Evolutionary conservation across 345 rosid species (phyloP), one percentile per base, ranked within the genome.

Genomic region (Punica granatum): DNA sequence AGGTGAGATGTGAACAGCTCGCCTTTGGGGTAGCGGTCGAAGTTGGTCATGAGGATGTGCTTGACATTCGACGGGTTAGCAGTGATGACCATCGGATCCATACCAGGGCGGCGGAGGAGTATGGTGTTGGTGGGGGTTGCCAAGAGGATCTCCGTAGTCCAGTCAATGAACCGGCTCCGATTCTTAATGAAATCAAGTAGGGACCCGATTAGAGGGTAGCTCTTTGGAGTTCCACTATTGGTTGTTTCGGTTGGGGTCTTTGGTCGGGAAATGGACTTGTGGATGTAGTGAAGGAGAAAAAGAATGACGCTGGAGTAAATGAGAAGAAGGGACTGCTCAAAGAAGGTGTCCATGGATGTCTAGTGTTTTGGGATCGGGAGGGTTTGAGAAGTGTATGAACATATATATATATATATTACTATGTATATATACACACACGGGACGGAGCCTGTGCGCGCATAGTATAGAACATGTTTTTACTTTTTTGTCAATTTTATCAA

Each of bases 141-240:
- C 3, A 53, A 7, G 23, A 82, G 76, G 7, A 67, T 39, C 25
- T 74, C 75, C 1, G 78, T 70, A 0, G 72, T 63, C 84, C 84
- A 81, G 41, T 78, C 76, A 7, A 78, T 74, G 32, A 75, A 68
- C 1, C 78, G 72, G 43, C 64, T 70, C 19, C 76, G 72, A 62
- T 77, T 78, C 51, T 19, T 73, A 53, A 74, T 12, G 77, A 78
- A 67, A 0, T 62, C 82, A 0, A 77, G 82, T 39, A 76, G 43
- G 64, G 68, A 7, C 7, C 85, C 82, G 4, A 78, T n/a, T 0
- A 76, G 46, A 34, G 79, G 80, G 62, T 81, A 78, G 43, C 1
- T 33, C 60, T 53, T 81, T 73, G 75, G 70, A 15, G 67, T 79
- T 62, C 65, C 65, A 35, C 35, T 21, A 28, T 28, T 35, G 12